A percentile compares a stretch with the other conserved stretches of the same genome.
phyloP scores from a whole-genome alignment of 192 early-diverging fungal genomes.

The Coemansia sp. region DNA sequence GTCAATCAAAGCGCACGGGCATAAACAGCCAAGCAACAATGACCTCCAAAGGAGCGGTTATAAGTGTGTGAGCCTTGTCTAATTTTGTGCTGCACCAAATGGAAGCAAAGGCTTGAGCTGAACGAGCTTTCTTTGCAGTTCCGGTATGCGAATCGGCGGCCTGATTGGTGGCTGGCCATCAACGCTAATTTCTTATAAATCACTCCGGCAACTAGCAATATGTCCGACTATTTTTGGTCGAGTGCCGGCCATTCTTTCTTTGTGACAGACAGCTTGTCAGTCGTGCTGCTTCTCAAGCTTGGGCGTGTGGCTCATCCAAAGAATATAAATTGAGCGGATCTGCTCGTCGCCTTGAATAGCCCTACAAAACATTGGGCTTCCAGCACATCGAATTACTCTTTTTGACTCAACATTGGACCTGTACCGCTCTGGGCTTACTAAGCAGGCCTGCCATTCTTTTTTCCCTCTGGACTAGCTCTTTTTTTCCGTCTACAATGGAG shows the following conservation, averaged over 20 bases:
- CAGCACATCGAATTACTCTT: background rate
- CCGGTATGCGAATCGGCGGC: background rate
- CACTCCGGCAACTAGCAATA: background rate
- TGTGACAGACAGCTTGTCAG: background rate
- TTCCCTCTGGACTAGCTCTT: background rate
- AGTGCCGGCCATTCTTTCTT: background rate
- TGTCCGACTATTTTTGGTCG: background rate
- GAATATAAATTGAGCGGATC: background rate
- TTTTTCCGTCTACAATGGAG: background rate
- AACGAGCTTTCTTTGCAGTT: background rate
- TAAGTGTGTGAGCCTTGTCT: background rate
- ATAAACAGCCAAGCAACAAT: slow-evolving; percentile 3
- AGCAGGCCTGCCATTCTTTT: background rate
- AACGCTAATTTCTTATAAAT: background rate
- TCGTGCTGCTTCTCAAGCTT: background rate
- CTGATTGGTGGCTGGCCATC: background rate
- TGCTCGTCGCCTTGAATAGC: background rate
- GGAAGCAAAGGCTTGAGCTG: background rate
- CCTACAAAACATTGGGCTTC: background rate
- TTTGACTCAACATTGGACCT: background rate
- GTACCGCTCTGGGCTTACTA: background rate
- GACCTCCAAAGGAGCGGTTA: background rate
- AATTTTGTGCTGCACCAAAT: background rate
- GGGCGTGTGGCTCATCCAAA: background rate
- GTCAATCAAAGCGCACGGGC: slow-evolving; percentile 3